These are phyloP conservation scores for Aurifilum marmelostoma DNA, from an alignment of 2,329 filamentous ascomycete genomes.

Conservation along the genomic window DNA sequence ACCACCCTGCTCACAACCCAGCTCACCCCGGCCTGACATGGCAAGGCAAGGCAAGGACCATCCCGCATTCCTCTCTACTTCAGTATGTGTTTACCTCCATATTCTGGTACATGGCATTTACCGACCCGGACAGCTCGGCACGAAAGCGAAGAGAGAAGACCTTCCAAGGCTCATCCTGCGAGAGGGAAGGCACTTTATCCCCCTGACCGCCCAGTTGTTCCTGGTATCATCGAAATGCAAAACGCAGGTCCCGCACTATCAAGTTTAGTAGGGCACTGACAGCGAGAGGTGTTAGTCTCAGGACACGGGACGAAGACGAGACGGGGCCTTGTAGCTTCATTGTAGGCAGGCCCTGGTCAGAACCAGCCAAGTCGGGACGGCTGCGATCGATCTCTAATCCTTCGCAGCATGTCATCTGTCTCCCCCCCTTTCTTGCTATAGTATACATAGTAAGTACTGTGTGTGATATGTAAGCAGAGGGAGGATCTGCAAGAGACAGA, in stretches of 20 bases:
- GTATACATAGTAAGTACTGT: too few relatives aligned
- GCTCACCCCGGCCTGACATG: not conserved
- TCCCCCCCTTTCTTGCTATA: too few relatives aligned
- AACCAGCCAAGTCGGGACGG: conserved; percentile 1
- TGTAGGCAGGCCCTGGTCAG: not conserved
- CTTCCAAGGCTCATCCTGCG: not conserved
- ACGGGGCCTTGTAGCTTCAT: not conserved
- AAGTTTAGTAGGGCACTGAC: not conserved
- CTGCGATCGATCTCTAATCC: conserved; percentile 15
- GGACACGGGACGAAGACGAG: not conserved
- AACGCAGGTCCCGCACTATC: conserved; percentile 5
- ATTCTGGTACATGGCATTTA: not conserved
- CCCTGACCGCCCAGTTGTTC: not conserved
- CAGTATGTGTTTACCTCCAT: not conserved
- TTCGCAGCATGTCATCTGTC: not conserved
- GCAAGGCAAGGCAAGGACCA: not conserved
- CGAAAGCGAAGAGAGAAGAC: too few relatives aligned
- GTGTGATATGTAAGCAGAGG: not conserved
- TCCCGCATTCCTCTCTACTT: not conserved
- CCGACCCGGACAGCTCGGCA: too few relatives aligned
- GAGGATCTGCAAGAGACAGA: not conserved
- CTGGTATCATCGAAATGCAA: not conserved
- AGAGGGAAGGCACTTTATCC: not conserved
- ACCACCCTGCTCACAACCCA: not conserved
- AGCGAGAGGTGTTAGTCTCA: conserved; percentile 1